phyloP scores from a whole-genome alignment of 805 yeast genomes.

The Hanseniaspora valbyensis region DNA sequence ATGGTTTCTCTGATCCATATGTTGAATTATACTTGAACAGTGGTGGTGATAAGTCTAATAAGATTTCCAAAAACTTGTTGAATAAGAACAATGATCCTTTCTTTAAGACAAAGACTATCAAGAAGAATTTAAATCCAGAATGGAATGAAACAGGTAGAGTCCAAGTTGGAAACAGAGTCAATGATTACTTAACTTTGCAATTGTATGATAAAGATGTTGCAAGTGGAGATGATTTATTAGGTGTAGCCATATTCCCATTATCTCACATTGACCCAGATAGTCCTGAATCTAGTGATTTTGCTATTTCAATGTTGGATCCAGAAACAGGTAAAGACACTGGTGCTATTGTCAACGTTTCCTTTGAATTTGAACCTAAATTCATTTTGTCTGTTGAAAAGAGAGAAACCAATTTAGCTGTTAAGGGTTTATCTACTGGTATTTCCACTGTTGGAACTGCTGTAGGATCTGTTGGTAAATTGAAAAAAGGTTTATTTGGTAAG shows the following conservation, averaged over 20 bases:
- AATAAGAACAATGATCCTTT: slow-evolving; percentile 40
- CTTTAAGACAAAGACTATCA: slow-evolving; percentile 65
- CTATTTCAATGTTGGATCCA: slow-evolving; percentile 37
- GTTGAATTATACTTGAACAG: slow-evolving; percentile 52
- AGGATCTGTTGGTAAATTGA: slow-evolving; percentile 33
- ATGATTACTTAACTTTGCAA: slow-evolving; percentile 45
- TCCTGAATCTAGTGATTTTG: slow-evolving; percentile 37
- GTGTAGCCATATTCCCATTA: slow-evolving; percentile 49
- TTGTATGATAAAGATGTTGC: slow-evolving; percentile 92
- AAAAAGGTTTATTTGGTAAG: slow-evolving; percentile 33
- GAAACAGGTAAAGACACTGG: slow-evolving; percentile 34
- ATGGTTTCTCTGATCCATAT: slow-evolving; percentile 92
- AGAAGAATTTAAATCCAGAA: slow-evolving; percentile 80
- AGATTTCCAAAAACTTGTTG: slow-evolving; percentile 23
- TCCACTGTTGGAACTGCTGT: slow-evolving; percentile 36
- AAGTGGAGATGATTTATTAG: slow-evolving; percentile 71
- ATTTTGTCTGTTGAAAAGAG: slow-evolving; percentile 36
- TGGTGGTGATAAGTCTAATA: slow-evolving; percentile 36
- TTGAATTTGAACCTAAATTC: slow-evolving; percentile 62
- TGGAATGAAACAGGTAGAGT: slow-evolving; percentile 66
- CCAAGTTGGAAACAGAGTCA: slow-evolving; percentile 50
- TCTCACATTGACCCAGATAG: slow-evolving; percentile 47
- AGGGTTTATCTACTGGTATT: slow-evolving; percentile 39
- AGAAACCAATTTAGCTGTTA: slow-evolving; percentile 39
- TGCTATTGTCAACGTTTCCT: slow-evolving; percentile 52